Conservation (phyloP, 2,329 filamentous ascomycete genomes). For the Hypoxylon sp. region DNA sequence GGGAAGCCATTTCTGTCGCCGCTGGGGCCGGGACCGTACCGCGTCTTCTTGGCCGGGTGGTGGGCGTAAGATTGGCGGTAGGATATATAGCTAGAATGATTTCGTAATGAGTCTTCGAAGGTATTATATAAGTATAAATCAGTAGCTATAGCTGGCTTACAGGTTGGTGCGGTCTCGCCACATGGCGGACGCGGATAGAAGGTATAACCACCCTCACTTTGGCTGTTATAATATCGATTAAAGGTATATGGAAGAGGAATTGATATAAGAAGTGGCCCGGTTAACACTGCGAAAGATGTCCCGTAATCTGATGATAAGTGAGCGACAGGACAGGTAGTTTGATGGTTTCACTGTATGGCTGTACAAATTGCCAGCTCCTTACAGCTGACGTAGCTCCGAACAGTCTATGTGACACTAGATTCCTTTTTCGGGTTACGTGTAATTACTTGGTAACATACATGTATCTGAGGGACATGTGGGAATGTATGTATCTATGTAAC, state of each 20-base stretch:
- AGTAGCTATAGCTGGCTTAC: constrained; percentile 66
- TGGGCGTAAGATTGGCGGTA: constrained; percentile 99
- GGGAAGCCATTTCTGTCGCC: constrained; percentile 71
- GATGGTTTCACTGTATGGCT: constrained; percentile 15
- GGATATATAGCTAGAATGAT: constrained; percentile 85
- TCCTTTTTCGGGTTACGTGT: constrained; percentile 19
- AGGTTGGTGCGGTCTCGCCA: constrained; percentile 99
- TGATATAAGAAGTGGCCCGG: constrained; percentile 12
- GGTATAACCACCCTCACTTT: constrained; percentile 50
- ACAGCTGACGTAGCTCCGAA: constrained; percentile 50
- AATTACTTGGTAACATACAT: constrained; percentile 15
- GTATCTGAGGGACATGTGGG: no score
- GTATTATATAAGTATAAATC: neutral
- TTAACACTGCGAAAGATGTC: neutral
- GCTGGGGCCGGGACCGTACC: constrained; percentile 70
- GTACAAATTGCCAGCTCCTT: constrained; percentile 33
- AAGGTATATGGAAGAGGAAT: constrained; percentile 22
- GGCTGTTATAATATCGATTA: constrained; percentile 29
- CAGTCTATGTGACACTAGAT: constrained; percentile 18
- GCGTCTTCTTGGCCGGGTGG: constrained; percentile 88
- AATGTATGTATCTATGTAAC: no score
- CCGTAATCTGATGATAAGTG: constrained; percentile 28
- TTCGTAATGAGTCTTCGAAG: constrained; percentile 27
- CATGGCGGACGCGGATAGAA: constrained; percentile 76
- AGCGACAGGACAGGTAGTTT: constrained; percentile 35